Evolutionary conservation across 768 basidiomycete species (phyloP).

Genomic region (Phlebiopsis gigantea): DNA sequence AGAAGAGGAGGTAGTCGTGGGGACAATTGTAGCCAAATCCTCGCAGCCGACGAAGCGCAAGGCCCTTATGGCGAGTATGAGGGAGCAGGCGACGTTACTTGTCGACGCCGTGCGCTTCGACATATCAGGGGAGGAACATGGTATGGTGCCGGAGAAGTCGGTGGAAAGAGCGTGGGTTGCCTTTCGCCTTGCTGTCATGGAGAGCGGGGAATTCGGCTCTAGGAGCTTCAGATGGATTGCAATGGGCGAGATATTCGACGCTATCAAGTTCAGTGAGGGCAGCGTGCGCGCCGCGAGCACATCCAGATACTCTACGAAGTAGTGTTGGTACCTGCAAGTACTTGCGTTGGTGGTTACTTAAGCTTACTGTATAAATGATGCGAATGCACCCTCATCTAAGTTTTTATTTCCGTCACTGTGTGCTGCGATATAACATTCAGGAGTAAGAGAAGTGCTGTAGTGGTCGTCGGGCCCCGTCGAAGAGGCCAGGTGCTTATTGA

Average conservation of each 20-base stretch:
- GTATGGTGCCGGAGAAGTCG: conserved; percentile 31
- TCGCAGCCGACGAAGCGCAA: conserved; percentile 50
- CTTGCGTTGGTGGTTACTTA: too few relatives aligned
- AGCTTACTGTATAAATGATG: too few relatives aligned
- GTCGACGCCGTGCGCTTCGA: conserved; percentile 45
- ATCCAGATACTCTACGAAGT: too few relatives aligned
- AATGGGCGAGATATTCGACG: conserved; percentile 52
- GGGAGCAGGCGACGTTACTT: conserved; percentile 49
- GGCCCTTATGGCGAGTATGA: conserved; percentile 48
- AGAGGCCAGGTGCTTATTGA: too few relatives aligned
- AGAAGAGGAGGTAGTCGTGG: conserved; percentile 49
- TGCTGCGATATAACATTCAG: too few relatives aligned
- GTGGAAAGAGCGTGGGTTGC: conserved; percentile 50
- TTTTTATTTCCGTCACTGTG: too few relatives aligned
- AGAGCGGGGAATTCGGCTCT: conserved; percentile 41
- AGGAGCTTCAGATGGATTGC: conserved; percentile 59
- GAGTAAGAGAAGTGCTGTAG: too few relatives aligned
- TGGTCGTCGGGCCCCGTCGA: too few relatives aligned
- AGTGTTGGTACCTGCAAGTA: too few relatives aligned
- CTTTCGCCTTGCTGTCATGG: conserved; percentile 39
- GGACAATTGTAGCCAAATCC: conserved; percentile 60
- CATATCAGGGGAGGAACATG: conserved; percentile 44
- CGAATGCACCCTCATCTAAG: too few relatives aligned
- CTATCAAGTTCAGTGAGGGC: conserved; percentile 39
- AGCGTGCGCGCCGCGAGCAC: too few relatives aligned